Evolutionary conservation across 495 filamentous ascomycete genomes (phyloP).

Genomic region (Penicillium waksmanii): DNA sequence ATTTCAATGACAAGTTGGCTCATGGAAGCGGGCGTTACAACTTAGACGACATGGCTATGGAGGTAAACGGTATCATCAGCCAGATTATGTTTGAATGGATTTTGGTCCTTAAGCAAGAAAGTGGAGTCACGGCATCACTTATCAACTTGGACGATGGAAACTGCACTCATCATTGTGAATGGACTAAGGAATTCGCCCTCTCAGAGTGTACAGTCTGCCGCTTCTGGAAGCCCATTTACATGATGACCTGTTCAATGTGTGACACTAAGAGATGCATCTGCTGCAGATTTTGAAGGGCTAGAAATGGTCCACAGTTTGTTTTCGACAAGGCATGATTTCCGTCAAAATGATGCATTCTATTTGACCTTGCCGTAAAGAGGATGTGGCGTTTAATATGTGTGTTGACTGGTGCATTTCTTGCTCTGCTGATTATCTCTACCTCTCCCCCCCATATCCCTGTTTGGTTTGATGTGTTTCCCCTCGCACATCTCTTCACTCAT

Average conservation of each 20-base stretch:
- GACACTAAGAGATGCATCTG: conserved; percentile 35
- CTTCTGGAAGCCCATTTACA: conserved; percentile 37
- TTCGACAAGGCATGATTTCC: neutral
- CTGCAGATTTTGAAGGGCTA: conserved; percentile 30
- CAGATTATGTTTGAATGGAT: conserved; percentile 36
- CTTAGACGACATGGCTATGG: conserved; percentile 25
- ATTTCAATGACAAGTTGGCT: conserved; percentile 27
- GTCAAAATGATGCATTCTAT: too few relatives aligned
- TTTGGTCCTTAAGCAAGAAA: conserved; percentile 1
- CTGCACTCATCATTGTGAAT: conserved; percentile 38
- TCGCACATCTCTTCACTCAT: too few relatives aligned
- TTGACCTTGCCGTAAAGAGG: neutral
- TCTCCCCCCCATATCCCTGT: too few relatives aligned
- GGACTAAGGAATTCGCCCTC: conserved; percentile 30
- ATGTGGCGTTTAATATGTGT: neutral
- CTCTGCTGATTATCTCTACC: too few relatives aligned
- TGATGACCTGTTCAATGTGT: conserved; percentile 38
- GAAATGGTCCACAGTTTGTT: neutral
- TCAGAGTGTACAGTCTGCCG: conserved; percentile 35
- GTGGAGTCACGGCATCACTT: neutral
- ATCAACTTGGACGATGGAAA: neutral
- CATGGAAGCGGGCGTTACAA: conserved; percentile 24
- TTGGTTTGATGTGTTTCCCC: too few relatives aligned
- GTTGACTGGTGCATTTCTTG: too few relatives aligned
- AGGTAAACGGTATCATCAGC: conserved; percentile 36